phyloP scores from a whole-genome alignment of 768 basidiomycete genomes.

The Suillus variegatus region DNA sequence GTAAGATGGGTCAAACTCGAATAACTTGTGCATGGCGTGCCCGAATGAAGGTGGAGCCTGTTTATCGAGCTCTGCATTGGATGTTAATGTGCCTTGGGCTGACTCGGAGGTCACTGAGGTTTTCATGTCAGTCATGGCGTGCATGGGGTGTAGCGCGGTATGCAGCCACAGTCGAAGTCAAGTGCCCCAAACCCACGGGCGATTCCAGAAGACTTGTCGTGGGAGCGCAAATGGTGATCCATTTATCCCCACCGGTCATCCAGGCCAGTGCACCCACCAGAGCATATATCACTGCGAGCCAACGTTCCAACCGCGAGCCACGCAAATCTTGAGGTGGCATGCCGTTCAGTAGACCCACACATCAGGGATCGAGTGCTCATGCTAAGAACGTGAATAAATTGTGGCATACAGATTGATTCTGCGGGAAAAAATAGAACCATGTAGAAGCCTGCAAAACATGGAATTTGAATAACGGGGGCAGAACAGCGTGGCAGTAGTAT shows the following conservation, averaged over 20 bases:
- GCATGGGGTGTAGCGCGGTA: background rate
- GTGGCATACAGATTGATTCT: background rate
- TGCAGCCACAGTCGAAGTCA: background rate
- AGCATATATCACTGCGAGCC: background rate
- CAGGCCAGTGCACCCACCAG: background rate
- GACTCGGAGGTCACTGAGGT: background rate
- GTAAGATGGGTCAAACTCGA: conserved; percentile 40
- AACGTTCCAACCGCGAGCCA: background rate
- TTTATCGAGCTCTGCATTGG: conserved; percentile 22
- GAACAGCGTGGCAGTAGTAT: background rate
- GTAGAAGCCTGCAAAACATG: background rate
- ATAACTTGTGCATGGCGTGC: conserved; percentile 41
- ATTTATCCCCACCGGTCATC: background rate
- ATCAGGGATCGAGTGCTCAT: background rate
- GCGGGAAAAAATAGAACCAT: background rate
- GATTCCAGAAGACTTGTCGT: background rate
- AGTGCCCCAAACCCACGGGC: background rate
- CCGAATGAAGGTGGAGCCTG: conserved; percentile 51
- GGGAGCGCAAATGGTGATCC: background rate
- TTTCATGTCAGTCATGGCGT: background rate
- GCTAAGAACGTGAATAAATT: background rate
- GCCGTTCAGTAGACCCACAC: background rate
- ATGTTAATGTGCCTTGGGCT: background rate
- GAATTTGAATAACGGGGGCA: background rate
- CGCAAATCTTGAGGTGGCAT: background rate